Base-by-base conservation (phyloP, 805 yeast genomes). In the Schwanniomyces vanrijiae region DNA sequence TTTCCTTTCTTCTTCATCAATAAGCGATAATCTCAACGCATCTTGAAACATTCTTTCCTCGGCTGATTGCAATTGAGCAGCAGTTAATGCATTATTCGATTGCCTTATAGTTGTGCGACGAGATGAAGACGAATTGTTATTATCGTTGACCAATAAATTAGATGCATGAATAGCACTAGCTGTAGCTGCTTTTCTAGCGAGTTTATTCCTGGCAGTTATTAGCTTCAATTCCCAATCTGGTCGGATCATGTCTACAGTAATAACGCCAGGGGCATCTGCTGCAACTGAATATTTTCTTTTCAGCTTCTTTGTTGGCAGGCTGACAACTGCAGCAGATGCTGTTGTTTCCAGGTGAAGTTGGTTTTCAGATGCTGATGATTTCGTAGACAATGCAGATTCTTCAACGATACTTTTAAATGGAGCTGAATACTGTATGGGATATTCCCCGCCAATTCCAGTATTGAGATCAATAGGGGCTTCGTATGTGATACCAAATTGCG, bases 81-180 rank as follows among this genome's bases (percentile, higher is more conserved):
- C 10, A 20, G 35, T 31, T 8, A 31, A 7, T 2, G 35, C 45
- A 39, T 50, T 49, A 48, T 55, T 51, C 31, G 48, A 53, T 39
- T 51, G 49, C 14, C 48, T 49, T 16, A 46, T 45, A 41, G 46
- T 39, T 47, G 55, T 22, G 48, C 58, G 37, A 44, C 55, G 40
- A 21, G 49, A 19, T 4, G 47, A 14, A 4, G 29, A 16, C 9
- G 29, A 29, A 24, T 31, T 14, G 26, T 51, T 50, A n/a, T 55
- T 61, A 37, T 54, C 63, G 43, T 68, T 57, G 13, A 85, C 72
- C 26, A 90, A 61, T 56, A 89, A 77, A 47, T 90, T 90, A 10
- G 95, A 83, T 2, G 96, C 91, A 66, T 92, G 98, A 34, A 92
- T 80, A 0, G 96, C 96, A 28, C 89, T 88, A 0, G 98, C 98